phyloP scores from a whole-genome alignment of 805 yeast genomes.

The Torulaspora quercuum region DNA sequence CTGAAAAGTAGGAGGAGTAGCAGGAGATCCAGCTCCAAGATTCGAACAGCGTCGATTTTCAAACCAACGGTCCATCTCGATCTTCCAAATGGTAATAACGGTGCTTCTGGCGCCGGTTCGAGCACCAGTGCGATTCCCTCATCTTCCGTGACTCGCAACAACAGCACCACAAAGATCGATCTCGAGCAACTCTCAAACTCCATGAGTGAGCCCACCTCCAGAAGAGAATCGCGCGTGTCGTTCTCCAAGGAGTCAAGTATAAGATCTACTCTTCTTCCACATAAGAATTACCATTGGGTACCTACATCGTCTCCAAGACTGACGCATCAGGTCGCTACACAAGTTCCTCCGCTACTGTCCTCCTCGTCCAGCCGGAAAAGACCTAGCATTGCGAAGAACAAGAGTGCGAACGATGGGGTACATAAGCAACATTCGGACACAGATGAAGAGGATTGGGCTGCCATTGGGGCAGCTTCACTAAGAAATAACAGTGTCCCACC shows the following conservation, averaged over 20 bases:
- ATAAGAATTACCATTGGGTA: conserved; percentile 18
- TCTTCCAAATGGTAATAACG: conserved; percentile 5
- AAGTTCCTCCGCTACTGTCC: conserved; percentile 10
- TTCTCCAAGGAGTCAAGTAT: conserved; percentile 35
- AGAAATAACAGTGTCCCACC: conserved; percentile 35
- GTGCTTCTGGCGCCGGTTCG: neutral
- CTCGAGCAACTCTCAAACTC: conserved; percentile 18
- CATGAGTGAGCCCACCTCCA: conserved; percentile 21
- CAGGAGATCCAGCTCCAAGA: conserved; percentile 23
- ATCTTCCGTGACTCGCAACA: conserved; percentile 11
- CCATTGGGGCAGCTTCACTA: conserved; percentile 75
- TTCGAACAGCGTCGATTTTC: conserved; percentile 20
- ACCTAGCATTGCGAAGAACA: conserved; percentile 14
- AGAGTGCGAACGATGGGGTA: conserved; percentile 21
- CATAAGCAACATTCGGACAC: conserved; percentile 56
- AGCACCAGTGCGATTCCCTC: conserved; percentile 3
- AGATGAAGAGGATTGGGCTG: conserved; percentile 96
- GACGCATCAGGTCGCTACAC: conserved; percentile 9
- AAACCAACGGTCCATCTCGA: conserved; percentile 18
- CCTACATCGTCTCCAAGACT: conserved; percentile 15
- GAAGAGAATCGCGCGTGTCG: conserved; percentile 40
- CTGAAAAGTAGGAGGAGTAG: conserved; percentile 17
- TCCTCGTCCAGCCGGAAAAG: conserved; percentile 8
- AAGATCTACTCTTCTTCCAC: conserved; percentile 30
- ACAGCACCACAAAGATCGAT: conserved; percentile 15